Conservation (phyloP, 2,329 filamentous ascomycete genomes). For the Monilinia fructigena region DNA sequence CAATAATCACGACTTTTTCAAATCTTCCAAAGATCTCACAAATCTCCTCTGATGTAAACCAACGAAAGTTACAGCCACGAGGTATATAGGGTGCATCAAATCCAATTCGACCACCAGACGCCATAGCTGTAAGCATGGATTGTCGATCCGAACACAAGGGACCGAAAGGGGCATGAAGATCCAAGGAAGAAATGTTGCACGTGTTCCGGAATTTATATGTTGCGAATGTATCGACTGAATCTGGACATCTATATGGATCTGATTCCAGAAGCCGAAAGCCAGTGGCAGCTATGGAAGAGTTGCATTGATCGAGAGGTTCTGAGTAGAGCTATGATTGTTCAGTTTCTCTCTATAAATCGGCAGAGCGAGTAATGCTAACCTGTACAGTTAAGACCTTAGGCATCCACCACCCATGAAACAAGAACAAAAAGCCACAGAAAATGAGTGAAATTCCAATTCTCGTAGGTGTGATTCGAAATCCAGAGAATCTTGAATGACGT, state of each 20-base stretch:
- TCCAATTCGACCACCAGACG: conserved; percentile 46
- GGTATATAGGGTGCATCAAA: conserved; percentile 48
- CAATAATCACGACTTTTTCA: conserved; percentile 48
- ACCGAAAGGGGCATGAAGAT: conserved; percentile 42
- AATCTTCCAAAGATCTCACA: conserved; percentile 48
- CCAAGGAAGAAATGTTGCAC: conserved; percentile 48
- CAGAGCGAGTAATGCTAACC: neutral
- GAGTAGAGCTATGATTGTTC: neutral
- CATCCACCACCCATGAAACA: conserved; percentile 18
- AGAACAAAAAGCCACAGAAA: conserved; percentile 21
- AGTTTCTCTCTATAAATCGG: conserved; percentile 3
- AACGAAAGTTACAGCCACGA: conserved; percentile 48
- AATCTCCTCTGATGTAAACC: conserved; percentile 48
- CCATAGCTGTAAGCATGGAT: conserved; percentile 42
- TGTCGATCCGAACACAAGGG: conserved; percentile 43
- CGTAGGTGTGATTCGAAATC: conserved; percentile 28
- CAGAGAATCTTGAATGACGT: conserved; percentile 28
- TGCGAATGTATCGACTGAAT: conserved; percentile 42
- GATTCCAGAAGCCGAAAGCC: conserved; percentile 30
- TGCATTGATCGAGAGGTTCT: conserved; percentile 8
- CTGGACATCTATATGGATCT: conserved; percentile 25
- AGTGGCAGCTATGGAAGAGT: conserved; percentile 21
- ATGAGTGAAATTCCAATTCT: conserved; percentile 26
- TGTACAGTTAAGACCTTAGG: neutral
- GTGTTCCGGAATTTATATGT: conserved; percentile 46